Base-by-base conservation (phyloP, 2,329 filamentous ascomycete genomes). In the Aspergillus latus region DNA sequence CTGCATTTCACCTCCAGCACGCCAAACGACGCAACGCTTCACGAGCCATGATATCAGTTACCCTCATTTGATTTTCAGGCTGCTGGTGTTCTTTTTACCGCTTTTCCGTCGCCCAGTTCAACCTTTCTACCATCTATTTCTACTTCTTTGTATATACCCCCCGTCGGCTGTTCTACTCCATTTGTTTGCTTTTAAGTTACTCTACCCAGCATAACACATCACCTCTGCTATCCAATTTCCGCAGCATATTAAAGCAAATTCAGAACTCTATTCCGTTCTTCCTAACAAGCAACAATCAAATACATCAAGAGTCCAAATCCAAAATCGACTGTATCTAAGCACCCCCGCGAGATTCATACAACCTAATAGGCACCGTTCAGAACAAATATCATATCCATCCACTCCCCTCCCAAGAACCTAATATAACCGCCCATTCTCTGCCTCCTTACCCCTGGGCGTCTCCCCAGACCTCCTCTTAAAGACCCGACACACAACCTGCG, bases 381-480 rank as follows among this genome's bases (percentile, higher is more conserved):
- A 21, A 21, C 21, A 21, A 21, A 21, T 21, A 21, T 21, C 21
- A 21, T 21, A 21, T 21, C 21, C 21, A 21, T n/a, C n/a, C n/a
- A n/a, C n/a, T n/a, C n/a, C 30, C 30, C 30, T 32, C 5, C 5
- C 30, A 5, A 32, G 30, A 26, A 32, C 9, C 3, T 13, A 30
- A n/a, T 56, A 45, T 55, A 70, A 57, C 37, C 65, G 59, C 5
- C 66, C 67, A 59, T 71, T 71, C n/a, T 68, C 62, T 4, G 66
- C 68, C 42, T 70, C 67, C 44, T 63, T 64, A 5, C 68, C 68
- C 55, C 59, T 59, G 0, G 68, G 68, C 37, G 66, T 71, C 48
- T 57, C 51, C 15, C 68, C 68, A 56, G 66, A 69, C 11, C 66
- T 61, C 21, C 68, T 61, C 60, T 69, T 71, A 52, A 71, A 69